Base-by-base conservation (phyloP, 495 filamentous ascomycete species). In the Neurospora hispaniola region DNA sequence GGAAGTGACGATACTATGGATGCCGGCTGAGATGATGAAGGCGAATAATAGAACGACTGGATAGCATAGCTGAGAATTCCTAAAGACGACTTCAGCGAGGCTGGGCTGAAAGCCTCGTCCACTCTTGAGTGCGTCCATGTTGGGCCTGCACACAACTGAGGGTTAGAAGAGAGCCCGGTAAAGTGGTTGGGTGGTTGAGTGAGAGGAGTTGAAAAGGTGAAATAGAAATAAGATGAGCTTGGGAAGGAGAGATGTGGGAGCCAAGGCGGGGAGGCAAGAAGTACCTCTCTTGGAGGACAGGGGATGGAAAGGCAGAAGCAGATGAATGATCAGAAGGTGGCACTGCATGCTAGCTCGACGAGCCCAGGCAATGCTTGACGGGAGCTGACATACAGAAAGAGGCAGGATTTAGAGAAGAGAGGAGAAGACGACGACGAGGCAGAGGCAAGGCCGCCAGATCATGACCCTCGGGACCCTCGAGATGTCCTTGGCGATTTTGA, bases 1-100 rank as follows among this genome's bases (percentile, higher is more conserved):
- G 48, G 84, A 80, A 41, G 76, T 82, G 80, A 83, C 76, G 42
- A 86, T 79, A 71, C 82, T 84, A 73, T 85, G 81, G 20, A 82
- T 76, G 46, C 75, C 84, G 62, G 83, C 80, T 73, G 83, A 77
- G 40, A 80, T 20, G 69, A 85, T 78, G 72, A 86, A 84, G 73
- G 80, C 78, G 38, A 84, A 38, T 48, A 86, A 78, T 42, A 86
- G 79, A 59, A 84, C 71, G 44, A 81, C 76, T 54, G 84, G 79
- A 73, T 85, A 85, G 43, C 82, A 73, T 42, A 85, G 81, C 78
- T 85, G 81, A 31, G 82, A 79, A n/a, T 72, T 71, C 38, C 75
- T 73, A 73, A 80, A 79, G 69, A 82, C 76, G 75, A 75, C 75
- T 75, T 82, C 76, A 68, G 80, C 80, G 71, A 76, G 72, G 72